Percentiles rank a stretch among this genome's conserved stretches.
These are phyloP conservation scores for Suillus fuscotomentosus DNA, from an alignment of 768 basidiomycete genomes.

Conservation along the genomic window DNA sequence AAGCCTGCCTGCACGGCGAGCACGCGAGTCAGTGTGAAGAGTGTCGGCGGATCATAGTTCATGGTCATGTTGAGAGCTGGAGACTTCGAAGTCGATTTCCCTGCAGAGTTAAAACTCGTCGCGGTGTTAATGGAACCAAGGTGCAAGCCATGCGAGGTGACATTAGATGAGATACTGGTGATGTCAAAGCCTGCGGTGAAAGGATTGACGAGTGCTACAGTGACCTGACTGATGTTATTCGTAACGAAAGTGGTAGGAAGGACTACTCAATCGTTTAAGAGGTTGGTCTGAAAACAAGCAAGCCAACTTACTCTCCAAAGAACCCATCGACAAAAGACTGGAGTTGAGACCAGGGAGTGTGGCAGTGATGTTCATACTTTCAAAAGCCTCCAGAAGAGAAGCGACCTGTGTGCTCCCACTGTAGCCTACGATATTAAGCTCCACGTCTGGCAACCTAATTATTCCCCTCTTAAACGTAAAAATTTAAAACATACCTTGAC, in stretches of 20 bases:
- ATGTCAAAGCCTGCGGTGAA: constrained; percentile 61
- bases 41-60: constrained; percentile 64
- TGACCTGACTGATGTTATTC: constrained; percentile 66
- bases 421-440: constrained; percentile 56
- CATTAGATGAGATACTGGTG: constrained; percentile 57
- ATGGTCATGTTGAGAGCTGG: constrained; percentile 59
- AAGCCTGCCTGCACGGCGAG: constrained; percentile 65
- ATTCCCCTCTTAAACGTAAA: neutral
- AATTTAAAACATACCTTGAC: constrained; percentile 40
- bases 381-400: constrained; percentile 60
- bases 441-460: constrained; percentile 41
- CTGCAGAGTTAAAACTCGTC: constrained; percentile 49
- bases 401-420: constrained; percentile 55
- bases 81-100: constrained; percentile 54
- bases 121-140: constrained; percentile 60
- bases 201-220: constrained; percentile 62
- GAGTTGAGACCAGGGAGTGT: constrained; percentile 61
- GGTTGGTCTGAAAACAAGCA: neutral
- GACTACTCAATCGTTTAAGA: constrained; percentile 34
- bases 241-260: constrained; percentile 59
- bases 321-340: constrained; percentile 53
- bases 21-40: constrained; percentile 70
- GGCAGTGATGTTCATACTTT: constrained; percentile 53
- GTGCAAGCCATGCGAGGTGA: constrained; percentile 57
- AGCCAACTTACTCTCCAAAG: constrained; percentile 47